Conservation (phyloP, 1,284 basidiomycete species). For the Heterobasidion annosum region DNA sequence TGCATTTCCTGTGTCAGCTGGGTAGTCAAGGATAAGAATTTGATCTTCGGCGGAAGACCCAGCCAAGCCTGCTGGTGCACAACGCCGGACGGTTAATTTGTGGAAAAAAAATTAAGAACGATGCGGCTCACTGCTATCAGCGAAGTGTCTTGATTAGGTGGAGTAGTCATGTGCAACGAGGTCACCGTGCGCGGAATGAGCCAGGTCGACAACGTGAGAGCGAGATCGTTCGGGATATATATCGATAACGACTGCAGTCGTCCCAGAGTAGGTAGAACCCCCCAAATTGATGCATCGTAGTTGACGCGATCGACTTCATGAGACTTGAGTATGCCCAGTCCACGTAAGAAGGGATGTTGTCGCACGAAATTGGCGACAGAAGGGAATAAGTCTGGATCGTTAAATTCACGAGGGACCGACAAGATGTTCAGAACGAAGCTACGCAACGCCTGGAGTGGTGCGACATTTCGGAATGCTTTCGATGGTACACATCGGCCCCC, state of each 20-base stretch:
- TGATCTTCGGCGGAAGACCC: background rate
- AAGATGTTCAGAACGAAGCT: conserved; percentile 52
- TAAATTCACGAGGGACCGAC: background rate
- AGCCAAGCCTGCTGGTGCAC: background rate
- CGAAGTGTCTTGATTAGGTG: background rate
- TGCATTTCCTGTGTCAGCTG: background rate
- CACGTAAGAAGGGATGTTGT: conserved; percentile 40
- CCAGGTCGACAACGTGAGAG: conserved; percentile 57
- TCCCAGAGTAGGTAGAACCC: conserved; percentile 51
- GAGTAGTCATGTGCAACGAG: conserved; percentile 32
- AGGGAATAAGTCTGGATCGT: conserved; percentile 56
- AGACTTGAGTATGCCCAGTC: conserved; percentile 40
- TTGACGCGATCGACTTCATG: conserved; percentile 39
- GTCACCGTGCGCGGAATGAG: conserved; percentile 50
- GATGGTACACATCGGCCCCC: conserved; percentile 33
- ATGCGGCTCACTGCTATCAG: background rate
- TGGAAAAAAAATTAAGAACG: background rate
- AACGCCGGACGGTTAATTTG: background rate
- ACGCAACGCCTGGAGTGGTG: conserved; percentile 46
- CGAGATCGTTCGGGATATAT: conserved; percentile 54
- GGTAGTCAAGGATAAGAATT: background rate
- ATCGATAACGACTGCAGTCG: conserved; percentile 44
- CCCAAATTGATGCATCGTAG: conserved; percentile 61
- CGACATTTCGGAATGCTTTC: conserved; percentile 33
- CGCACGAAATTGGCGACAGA: conserved; percentile 58